Percentiles rank a stretch among this genome's conserved stretches.
These are phyloP conservation scores for Colletotrichum musicola DNA, from an alignment of 2,329 filamentous ascomycete genomes.

Conservation along the genomic window DNA sequence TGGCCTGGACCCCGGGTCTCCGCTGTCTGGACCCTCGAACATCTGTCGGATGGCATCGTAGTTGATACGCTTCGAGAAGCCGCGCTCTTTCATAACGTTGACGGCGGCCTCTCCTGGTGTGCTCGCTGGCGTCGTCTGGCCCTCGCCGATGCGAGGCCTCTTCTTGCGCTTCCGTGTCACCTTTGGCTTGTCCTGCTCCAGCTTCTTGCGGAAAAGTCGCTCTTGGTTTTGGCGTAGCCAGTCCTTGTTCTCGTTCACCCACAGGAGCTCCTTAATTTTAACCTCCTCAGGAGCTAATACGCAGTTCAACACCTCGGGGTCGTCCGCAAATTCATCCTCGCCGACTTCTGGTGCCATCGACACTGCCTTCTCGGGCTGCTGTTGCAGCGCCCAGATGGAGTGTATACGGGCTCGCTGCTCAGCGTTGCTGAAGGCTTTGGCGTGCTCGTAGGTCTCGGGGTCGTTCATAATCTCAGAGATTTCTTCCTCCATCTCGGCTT, in stretches of 20 bases:
- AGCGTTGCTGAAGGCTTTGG: constrained; percentile 69
- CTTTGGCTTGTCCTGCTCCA: constrained; percentile 69
- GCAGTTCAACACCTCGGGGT: constrained; percentile 88
- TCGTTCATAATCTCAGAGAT: constrained; percentile 79
- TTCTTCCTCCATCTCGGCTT: constrained; percentile 75
- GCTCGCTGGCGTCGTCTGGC: constrained; percentile 74
- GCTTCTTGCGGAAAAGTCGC: constrained; percentile 81
- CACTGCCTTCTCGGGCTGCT: constrained; percentile 60
- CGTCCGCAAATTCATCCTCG: constrained; percentile 88
- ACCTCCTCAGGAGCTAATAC: constrained; percentile 80
- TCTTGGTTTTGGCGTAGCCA: constrained; percentile 90
- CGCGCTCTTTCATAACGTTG: constrained; percentile 75
- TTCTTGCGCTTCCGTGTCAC: constrained; percentile 68
- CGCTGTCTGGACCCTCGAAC: constrained; percentile 61
- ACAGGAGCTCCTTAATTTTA: constrained; percentile 88
- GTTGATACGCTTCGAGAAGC: constrained; percentile 81
- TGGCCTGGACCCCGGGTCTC: constrained; percentile 62
- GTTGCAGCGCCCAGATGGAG: constrained; percentile 63
- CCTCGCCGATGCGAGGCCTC: constrained; percentile 72
- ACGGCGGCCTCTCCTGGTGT: constrained; percentile 78
- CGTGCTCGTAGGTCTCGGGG: constrained; percentile 67
- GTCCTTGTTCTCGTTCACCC: constrained; percentile 95
- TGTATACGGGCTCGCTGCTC: constrained; percentile 67
- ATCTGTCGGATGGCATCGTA: constrained; percentile 73
- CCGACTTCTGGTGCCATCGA: constrained; percentile 76